A percentile compares a stretch with the other conserved stretches of the same genome.
These are phyloP conservation scores for Raffaelea arxii DNA, from an alignment of 2,329 filamentous ascomycete genomes.

Conservation along the genomic window DNA sequence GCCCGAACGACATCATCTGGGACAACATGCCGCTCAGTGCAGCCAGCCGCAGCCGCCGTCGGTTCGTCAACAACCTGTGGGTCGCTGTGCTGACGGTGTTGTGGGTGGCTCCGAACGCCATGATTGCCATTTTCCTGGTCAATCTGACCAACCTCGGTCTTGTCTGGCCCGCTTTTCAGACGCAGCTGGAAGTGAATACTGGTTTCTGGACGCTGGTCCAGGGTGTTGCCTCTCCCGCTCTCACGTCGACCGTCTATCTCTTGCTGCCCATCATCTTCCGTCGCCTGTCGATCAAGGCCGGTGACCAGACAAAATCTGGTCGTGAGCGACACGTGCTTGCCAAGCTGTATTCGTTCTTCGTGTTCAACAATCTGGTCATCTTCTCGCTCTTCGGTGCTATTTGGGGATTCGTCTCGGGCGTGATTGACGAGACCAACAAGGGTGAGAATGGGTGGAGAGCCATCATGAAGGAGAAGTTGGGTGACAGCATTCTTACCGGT, in stretches of 20 bases:
- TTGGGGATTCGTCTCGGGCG: slow-evolving; percentile 61
- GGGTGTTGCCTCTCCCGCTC: slow-evolving; percentile 78
- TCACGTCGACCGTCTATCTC: slow-evolving; percentile 82
- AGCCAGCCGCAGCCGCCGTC: slow-evolving; percentile 58
- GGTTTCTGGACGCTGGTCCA: slow-evolving; percentile 79
- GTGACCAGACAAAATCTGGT: slow-evolving; percentile 85
- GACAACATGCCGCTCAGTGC: slow-evolving; percentile 73
- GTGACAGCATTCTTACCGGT: slow-evolving; percentile 50
- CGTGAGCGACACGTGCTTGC: slow-evolving; percentile 83
- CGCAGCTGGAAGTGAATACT: slow-evolving; percentile 50
- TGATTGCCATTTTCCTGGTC: slow-evolving; percentile 89
- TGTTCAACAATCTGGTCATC: slow-evolving; percentile 92
- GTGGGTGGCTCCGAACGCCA: slow-evolving; percentile 86
- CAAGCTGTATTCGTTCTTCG: slow-evolving; percentile 90
- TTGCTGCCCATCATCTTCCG: slow-evolving; percentile 87
- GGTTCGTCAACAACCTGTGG: slow-evolving; percentile 77
- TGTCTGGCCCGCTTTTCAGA: slow-evolving; percentile 69
- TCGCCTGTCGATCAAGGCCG: slow-evolving; percentile 69
- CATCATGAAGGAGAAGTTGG: slow-evolving; percentile 54
- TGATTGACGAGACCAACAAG: slow-evolving; percentile 48
- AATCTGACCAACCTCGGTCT: slow-evolving; percentile 71
- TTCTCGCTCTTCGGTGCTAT: slow-evolving; percentile 85
- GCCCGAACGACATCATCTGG: slow-evolving; percentile 92
- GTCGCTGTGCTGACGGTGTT: slow-evolving; percentile 68
- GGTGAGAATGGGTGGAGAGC: slow-evolving; percentile 58